Evolutionary conservation across 495 filamentous ascomycete genomes (phyloP), one percentile per base, ranked within the genome.

Genomic region (Platismatia glauca): DNA sequence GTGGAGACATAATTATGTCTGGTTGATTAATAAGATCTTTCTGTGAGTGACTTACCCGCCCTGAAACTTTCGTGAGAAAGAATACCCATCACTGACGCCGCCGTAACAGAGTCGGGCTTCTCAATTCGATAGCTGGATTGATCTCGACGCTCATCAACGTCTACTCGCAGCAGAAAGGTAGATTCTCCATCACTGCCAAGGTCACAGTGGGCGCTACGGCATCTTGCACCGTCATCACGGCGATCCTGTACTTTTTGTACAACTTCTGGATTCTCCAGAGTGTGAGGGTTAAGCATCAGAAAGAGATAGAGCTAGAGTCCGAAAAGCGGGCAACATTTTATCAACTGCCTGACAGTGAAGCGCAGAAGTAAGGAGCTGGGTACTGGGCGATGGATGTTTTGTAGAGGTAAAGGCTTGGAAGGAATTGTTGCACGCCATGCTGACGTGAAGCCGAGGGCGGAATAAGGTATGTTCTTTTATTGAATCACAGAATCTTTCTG

Each of bases 71-170:
- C n/a, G n/a, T n/a, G n/a, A n/a, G n/a, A n/a, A n/a, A n/a, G n/a
- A n/a, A n/a, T n/a, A n/a, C n/a, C n/a, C n/a, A n/a, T 43, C 20
- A 22, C 58, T 44, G 15, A 60, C 22, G 29, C 13, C 12, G 37
- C 5, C 13, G 5, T 27, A 7, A 29, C 59, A 74, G 72, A 52
- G 71, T 69, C 29, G 68, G 64, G 20, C 58, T 69, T 24, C 64
- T 82, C 58, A 80, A 81, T 67, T 70, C 71, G 16, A 33, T 78
- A 5, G 79, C 75, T n/a, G 80, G 81, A 0, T 58, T 82, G 11
- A 64, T 82, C 12, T 71, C 72, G 18, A 80, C 80, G n/a, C 58
- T 83, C 12, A 69, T 76, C 18, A 77, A 72, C 67, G 73, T 84
- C 12, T 83, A 82, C 63, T 67, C 73, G 24, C 72, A 77, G 41